Evolutionary conservation across 163 green algal genomes (phyloP), one percentile per base, ranked within the genome.

Genomic region (Prototheca wickerhamii): DNA sequence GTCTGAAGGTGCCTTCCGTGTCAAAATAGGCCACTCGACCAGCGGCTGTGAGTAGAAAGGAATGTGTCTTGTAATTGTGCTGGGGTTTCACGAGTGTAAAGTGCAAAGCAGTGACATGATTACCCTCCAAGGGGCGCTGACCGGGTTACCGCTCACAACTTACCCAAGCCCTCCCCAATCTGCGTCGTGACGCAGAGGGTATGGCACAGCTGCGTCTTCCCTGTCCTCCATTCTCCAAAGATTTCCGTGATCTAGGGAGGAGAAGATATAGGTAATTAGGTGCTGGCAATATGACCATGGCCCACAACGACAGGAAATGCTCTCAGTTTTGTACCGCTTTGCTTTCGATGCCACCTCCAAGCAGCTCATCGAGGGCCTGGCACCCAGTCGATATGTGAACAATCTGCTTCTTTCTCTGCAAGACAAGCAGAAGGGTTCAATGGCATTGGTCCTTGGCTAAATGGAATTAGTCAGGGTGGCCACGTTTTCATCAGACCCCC

Each of bases 1-100:
- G 85, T 4, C 89, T 70, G 69, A 96, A 96, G 20, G 85, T 88
- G n/a, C 88, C 87, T 73, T 96, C 88, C 23, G 88, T 94, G 80
- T 95, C 88, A 61, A 96, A 88, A 63, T 82, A 91, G 1, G 86
- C 88, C 43, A 93, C 87, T 70, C 91, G 75, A 12, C 58, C 67
- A 1, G 62, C 61, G 3, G 56, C 61, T 70, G 50, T n/a, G n/a
- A n/a, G n/a, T n/a, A n/a, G n/a, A n/a, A n/a, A n/a, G n/a, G n/a
- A n/a, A n/a, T n/a, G n/a, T n/a, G n/a, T n/a, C n/a, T n/a, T n/a
- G n/a, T n/a, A n/a, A n/a, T n/a, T n/a, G n/a, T n/a, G n/a, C n/a
- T n/a, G n/a, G n/a, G n/a, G n/a, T n/a, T n/a, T n/a, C n/a, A n/a
- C n/a, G n/a, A n/a, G n/a, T n/a, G n/a, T n/a, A n/a, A n/a, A n/a